Evolutionary conservation across 73 alveolate species (phyloP), one percentile per base, ranked within the genome.

Genomic region (Paramecium pentaurelia): DNA sequence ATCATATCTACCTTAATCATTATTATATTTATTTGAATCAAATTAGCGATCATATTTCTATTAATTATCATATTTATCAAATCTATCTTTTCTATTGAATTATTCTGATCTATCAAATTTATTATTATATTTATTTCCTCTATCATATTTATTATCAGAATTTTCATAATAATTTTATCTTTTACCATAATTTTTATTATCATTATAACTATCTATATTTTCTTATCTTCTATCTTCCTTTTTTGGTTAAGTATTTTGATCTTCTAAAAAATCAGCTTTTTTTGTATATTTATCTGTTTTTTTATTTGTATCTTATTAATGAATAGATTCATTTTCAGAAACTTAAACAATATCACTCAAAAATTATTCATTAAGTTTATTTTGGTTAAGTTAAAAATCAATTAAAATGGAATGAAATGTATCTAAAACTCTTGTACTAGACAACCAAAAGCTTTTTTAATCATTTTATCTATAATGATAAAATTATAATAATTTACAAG

Each of bases 401-500:
- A 64, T 64, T 64, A 64, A 32, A 14, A 73, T 44, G 12, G 91
- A 60, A 80, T 80, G 91, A 20, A 80, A 80, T 9, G 91, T 80
- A 47, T 80, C 91, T 27, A 80, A 32, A 6, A 80, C 47, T 27
- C 91, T 80, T 28, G 37, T 42, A 80, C 77, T 44, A 4, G 71
- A 20, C 27, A 80, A 36, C 91, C 91, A 80, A 80, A 25, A 80
- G 7, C 37, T 25, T 20, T 80, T 80, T 47, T 40, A 60, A 80
- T 80, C 91, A 45, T 80, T 80, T 44, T 44, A 8, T 44, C 47
- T 44, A 20, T 1, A 80, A 8, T 8, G 4, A 40, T 40, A 20
- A 80, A n/a, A 6, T 2, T n/a, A 75, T 37, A 32, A 16, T 9
- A 28, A 7, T 11, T 75, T 80, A 80, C 91, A 80, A 3, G 36